Percentiles rank a stretch among this genome's conserved stretches.
These are phyloP conservation scores for Boletus edulis DNA, from an alignment of 768 basidiomycete species.

Conservation along the genomic window DNA sequence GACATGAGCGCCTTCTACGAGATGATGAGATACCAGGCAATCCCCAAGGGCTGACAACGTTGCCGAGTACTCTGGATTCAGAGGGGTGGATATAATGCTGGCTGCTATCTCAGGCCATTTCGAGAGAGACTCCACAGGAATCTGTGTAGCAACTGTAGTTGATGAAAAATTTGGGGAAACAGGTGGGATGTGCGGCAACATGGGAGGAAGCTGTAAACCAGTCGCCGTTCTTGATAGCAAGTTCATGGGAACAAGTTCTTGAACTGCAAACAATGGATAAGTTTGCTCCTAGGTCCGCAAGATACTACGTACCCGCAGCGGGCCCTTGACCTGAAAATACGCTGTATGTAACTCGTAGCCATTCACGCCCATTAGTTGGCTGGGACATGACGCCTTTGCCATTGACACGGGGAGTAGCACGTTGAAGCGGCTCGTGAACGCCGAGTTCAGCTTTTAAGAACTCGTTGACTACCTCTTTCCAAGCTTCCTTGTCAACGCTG, in stretches of 20 bases:
- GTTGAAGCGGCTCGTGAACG: conserved; percentile 29
- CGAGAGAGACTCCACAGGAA: conserved; percentile 62
- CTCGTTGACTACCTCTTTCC: conserved; percentile 87
- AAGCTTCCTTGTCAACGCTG: conserved; percentile 88
- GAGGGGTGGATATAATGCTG: conserved; percentile 75
- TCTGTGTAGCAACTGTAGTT: conserved; percentile 38
- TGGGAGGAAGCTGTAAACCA: conserved; percentile 38
- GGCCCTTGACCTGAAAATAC: conserved; percentile 83
- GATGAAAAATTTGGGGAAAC: conserved; percentile 62
- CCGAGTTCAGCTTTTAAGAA: conserved; percentile 80
- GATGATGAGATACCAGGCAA: conserved; percentile 65
- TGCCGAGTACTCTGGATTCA: conserved; percentile 63
- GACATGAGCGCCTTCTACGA: conserved; percentile 84
- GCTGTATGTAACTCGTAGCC: conserved; percentile 78
- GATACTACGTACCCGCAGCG: conserved; percentile 51
- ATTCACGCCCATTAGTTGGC: conserved; percentile 57
- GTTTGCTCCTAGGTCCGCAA: background rate
- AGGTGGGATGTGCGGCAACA: conserved; percentile 46
- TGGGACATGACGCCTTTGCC: conserved; percentile 21
- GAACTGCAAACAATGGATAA: conserved; percentile 45
- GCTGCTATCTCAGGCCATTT: conserved; percentile 87
- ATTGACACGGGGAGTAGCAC: conserved; percentile 10
- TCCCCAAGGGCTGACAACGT: conserved; percentile 86
- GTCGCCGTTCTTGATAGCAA: conserved; percentile 41
- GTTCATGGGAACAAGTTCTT: conserved; percentile 66